Evolutionary conservation across 768 basidiomycete genomes (phyloP), one percentile per base, ranked within the genome.

Genomic region (Agaricus subrufescens): DNA sequence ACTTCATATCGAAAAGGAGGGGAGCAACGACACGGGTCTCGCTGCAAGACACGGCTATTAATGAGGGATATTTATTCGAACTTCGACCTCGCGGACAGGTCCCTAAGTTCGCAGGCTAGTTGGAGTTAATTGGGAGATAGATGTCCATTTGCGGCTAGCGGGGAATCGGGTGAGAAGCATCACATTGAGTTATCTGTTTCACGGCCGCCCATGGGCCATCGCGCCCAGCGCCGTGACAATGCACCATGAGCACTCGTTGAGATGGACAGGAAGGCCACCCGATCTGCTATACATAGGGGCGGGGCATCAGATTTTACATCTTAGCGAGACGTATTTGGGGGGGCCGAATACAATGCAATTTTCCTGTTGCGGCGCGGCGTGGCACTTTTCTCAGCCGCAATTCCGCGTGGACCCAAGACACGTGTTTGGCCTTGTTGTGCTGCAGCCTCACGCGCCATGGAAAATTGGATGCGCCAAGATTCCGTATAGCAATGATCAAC

Each of bases 401-500:
- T 14, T 46, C 9, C 23, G 25, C n/a, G 30, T 31, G 27, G 47
- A 15, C 23, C 34, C 26, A 25, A 15, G n/a, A 45, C 26, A 43
- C 27, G 19, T 69, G 54, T 73, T 73, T 75, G 72, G 56, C 40
- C 56, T n/a, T 74, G 68, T 71, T 72, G 61, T 66, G 61, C 70
- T 67, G 62, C n/a, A 57, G 67, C 71, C 61, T 66, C 68, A 38
- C 25, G 37, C 71, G 69, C 19, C 65, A 71, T 72, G 19, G 40
- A 58, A 58, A 60, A 62, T 58, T 61, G 46, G 43, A 59, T 61
- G 56, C 47, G 44, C 29, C 38, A 48, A 29, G 37, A 51, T 15
- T 46, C 47, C 59, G 61, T 52, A 61, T 66, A 67, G 73, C 74
- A 64, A 91, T 91, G 88, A 71, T 83, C 56, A 70, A 67, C 60